Conservation (phyloP, 1,284 basidiomycete species). For the Sporisorium scitamineum region DNA sequence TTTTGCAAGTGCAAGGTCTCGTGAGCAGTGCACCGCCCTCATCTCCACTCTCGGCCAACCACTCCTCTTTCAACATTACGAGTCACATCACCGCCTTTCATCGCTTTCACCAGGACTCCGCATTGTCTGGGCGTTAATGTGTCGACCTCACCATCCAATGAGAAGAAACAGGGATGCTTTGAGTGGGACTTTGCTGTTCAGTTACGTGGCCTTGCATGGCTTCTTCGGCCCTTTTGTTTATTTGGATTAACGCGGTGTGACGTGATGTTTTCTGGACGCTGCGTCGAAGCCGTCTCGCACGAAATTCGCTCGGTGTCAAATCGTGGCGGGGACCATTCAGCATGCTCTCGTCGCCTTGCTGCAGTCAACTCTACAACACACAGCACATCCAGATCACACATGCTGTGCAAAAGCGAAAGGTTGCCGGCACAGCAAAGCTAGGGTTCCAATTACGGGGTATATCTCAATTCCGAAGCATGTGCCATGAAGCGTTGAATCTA, state of each 20-base stretch:
- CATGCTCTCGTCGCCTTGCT: too few species aligned
- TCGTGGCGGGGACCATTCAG: too few species aligned
- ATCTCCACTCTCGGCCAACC: not conserved
- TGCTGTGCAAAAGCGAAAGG: too few species aligned
- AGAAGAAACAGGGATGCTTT: not conserved
- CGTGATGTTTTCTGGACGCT: not conserved
- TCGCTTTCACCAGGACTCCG: too few species aligned
- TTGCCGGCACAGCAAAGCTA: too few species aligned
- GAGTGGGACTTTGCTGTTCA: not conserved
- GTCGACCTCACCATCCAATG: not conserved
- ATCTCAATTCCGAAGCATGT: not conserved
- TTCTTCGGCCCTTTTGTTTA: not conserved
- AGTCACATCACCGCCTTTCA: not conserved
- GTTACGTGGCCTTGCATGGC: not conserved
- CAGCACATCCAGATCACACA: not conserved
- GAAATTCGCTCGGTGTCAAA: not conserved
- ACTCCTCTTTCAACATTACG: not conserved
- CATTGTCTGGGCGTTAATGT: not conserved
- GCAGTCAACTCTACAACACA: too few species aligned
- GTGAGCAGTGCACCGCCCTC: not conserved
- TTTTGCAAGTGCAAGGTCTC: constrained; percentile 1
- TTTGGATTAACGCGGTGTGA: not conserved
- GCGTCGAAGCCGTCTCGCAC: not conserved
- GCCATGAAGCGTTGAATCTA: not conserved
- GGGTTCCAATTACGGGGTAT: not conserved